phyloP scores from a whole-genome alignment of 2,329 filamentous ascomycete genomes.

The Periconia sp. region DNA sequence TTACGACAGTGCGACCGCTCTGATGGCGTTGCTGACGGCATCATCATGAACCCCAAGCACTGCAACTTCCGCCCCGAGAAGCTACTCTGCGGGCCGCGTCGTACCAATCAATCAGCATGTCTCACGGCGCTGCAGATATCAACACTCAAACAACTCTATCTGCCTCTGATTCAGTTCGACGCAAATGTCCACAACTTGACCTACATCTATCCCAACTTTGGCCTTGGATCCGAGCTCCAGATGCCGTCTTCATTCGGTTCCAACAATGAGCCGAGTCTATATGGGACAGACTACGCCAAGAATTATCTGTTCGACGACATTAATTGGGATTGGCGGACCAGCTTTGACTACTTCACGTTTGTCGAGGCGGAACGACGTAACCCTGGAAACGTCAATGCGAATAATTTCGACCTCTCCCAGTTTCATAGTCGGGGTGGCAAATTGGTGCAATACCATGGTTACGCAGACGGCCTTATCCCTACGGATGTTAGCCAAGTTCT shows the following conservation, averaged over 20 bases:
- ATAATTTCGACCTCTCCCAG: constrained; percentile 6
- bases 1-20: constrained; percentile 14
- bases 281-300: constrained; percentile 5
- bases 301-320: constrained; percentile 7
- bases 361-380: constrained; percentile 21
- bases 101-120: not conserved
- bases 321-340: constrained; percentile 34
- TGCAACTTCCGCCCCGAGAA: constrained; percentile 13
- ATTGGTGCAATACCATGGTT: constrained; percentile 15
- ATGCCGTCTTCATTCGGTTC: not conserved
- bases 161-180: constrained; percentile 25
- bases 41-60: constrained; percentile 13
- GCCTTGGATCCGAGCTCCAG: constrained; percentile 5
- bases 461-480: constrained; percentile 9
- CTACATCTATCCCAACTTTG: not conserved
- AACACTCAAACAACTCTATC: constrained; percentile 43
- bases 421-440: constrained; percentile 11
- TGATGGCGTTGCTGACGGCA: constrained; percentile 28
- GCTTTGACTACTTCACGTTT: constrained; percentile 12
- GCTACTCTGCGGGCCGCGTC: not conserved
- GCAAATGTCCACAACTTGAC: not conserved
- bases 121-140: constrained; percentile 9
- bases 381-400: not conserved
- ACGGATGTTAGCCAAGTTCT: constrained; percentile 53
- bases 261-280: not conserved